phyloP scores from a whole-genome alignment of 495 filamentous ascomycete genomes.

The Echria macrotheca region DNA sequence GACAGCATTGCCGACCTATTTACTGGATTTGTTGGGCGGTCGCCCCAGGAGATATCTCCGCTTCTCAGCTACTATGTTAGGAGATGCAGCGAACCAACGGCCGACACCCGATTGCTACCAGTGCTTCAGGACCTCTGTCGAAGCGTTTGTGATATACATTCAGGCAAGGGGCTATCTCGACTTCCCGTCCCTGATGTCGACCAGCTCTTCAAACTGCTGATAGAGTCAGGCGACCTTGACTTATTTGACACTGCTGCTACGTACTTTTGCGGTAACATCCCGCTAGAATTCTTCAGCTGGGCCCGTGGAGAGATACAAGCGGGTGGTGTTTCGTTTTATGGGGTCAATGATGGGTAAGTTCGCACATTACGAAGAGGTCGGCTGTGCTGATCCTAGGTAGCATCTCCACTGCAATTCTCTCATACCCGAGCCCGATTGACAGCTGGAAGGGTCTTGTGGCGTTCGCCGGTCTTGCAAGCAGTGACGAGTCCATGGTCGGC shows the following conservation, averaged over 20 bases:
- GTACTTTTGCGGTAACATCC: constrained; percentile 4
- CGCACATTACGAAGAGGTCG: background rate
- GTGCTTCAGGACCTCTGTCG: constrained; percentile 13
- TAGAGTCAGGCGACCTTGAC: constrained; percentile 11
- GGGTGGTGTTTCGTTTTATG: background rate
- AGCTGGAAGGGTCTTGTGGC: too few species aligned
- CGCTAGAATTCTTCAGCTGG: constrained; percentile 12
- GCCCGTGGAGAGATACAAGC: constrained; percentile 3
- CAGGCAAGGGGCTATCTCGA: constrained; percentile 7
- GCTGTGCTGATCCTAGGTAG: background rate
- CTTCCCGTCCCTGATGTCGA: constrained; percentile 2
- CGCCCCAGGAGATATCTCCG: too few species aligned
- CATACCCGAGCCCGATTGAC: constrained; percentile 5
- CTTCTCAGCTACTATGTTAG: too few species aligned
- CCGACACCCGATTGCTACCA: constrained; percentile 9
- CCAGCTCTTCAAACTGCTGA: constrained; percentile 5
- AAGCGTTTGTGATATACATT: constrained; percentile 9
- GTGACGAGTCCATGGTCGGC: too few species aligned
- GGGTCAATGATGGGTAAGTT: constrained; percentile 13
- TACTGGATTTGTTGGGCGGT: too few species aligned
- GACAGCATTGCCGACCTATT: constrained; percentile 21
- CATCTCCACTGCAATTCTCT: background rate
- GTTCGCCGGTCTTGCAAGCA: too few species aligned
- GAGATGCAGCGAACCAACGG: too few species aligned
- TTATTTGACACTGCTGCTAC: constrained; percentile 12